Conservation (phyloP, 2,329 filamentous ascomycete species). For the Corynespora cassiicola region DNA sequence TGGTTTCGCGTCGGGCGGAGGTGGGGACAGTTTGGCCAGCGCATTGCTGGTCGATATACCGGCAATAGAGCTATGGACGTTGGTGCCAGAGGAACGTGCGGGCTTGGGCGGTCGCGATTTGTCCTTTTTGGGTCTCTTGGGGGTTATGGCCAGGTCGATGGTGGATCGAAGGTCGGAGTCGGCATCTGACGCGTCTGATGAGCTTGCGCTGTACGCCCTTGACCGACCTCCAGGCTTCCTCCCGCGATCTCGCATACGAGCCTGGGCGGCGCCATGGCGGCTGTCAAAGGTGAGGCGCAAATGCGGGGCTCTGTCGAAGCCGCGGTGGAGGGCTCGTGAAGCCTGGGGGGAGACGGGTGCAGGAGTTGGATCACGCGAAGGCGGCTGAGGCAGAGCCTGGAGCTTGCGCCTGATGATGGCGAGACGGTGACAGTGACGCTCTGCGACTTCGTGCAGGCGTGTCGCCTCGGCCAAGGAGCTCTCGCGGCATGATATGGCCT, state of each 20-base stretch:
- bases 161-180: conserved; percentile 24
- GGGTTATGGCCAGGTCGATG: conserved; percentile 21
- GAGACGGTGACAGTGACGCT: conserved; percentile 64
- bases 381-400: conserved; percentile 65
- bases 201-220: conserved; percentile 19
- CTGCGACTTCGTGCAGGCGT: conserved; percentile 63
- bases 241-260: conserved; percentile 30
- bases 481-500: conserved; percentile 62
- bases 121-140: conserved; percentile 36
- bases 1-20: conserved; percentile 64
- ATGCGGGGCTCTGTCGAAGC: conserved; percentile 30
- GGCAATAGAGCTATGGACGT: conserved; percentile 60
- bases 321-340: conserved; percentile 45
- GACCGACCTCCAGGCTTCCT: conserved; percentile 22
- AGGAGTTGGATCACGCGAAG: conserved; percentile 67
- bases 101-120: conserved; percentile 38
- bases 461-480: conserved; percentile 63
- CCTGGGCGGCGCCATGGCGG: conserved; percentile 23
- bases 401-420: conserved; percentile 68
- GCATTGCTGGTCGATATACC: conserved; percentile 69
- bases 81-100: conserved; percentile 55
- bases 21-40: conserved; percentile 63
- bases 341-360: conserved; percentile 50
- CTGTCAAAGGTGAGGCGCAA: conserved; percentile 37
- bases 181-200: conserved; percentile 19